phyloP scores from a whole-genome alignment of 257 asterid genomes.

The Osmanthus fragrans region DNA sequence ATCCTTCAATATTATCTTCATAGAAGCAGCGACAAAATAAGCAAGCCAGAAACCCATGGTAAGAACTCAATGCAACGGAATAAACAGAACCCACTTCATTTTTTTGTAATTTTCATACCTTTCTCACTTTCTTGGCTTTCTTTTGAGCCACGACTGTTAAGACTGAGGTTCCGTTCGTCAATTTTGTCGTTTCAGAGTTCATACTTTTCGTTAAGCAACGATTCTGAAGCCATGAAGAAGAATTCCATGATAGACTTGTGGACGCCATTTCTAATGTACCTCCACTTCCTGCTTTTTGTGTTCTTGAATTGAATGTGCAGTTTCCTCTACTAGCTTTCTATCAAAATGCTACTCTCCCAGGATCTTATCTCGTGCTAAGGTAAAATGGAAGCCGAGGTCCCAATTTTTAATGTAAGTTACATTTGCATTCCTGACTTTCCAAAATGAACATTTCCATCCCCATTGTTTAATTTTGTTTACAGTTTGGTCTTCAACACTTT shows the following conservation, averaged over 20 bases:
- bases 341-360: neutral
- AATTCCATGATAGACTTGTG: slow-evolving; percentile 65
- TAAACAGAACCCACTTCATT: slow-evolving; percentile 15
- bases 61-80: neutral
- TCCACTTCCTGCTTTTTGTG: neutral
- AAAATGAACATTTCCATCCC: neutral
- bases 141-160: slow-evolving; percentile 66
- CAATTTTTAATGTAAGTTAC: neutral
- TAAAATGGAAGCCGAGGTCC: neutral
- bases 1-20: slow-evolving; percentile 85
- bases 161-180: slow-evolving; percentile 35
- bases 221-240: slow-evolving; percentile 64
- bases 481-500: neutral
- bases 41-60: neutral
- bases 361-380: neutral
- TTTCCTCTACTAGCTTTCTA: neutral
- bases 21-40: neutral
- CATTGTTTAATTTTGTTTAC: neutral
- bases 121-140: slow-evolving; percentile 71
- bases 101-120: slow-evolving; percentile 37
- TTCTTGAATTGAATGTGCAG: neutral
- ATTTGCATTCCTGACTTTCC: neutral
- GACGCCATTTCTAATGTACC: slow-evolving; percentile 47
- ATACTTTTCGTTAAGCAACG: slow-evolving; percentile 37
- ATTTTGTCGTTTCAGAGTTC: slow-evolving; percentile 33